Conservation (phyloP, 345 rosid species). For the Mangifera indica region DNA sequence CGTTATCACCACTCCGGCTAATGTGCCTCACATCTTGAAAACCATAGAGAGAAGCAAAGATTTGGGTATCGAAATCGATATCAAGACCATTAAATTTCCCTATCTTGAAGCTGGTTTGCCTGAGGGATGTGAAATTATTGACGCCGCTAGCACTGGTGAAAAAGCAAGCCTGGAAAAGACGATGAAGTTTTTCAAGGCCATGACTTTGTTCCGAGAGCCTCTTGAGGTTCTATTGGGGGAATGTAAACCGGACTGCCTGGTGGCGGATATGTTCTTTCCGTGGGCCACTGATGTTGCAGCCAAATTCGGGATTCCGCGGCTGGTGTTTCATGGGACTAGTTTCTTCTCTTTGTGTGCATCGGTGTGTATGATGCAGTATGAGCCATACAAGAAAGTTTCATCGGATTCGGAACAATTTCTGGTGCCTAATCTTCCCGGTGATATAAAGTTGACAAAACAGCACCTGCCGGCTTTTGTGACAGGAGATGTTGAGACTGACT, state of each 20-base stretch:
- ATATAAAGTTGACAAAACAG: conserved; percentile 37
- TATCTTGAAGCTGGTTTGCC: conserved; percentile 43
- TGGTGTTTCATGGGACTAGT: conserved; percentile 50
- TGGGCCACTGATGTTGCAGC: conserved; percentile 54
- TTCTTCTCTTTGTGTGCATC: conserved; percentile 37
- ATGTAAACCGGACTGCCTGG: conserved; percentile 44
- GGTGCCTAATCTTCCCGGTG: conserved; percentile 49
- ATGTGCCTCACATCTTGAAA: conserved; percentile 29
- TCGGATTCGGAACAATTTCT: conserved; percentile 46
- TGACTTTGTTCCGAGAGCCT: conserved; percentile 35
- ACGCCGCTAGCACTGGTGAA: conserved; percentile 17
- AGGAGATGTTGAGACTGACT: conserved; percentile 6
- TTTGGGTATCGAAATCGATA: conserved; percentile 30
- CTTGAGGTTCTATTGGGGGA: conserved; percentile 40
- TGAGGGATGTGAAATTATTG: conserved; percentile 40
- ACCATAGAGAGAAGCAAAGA: conserved; percentile 24
- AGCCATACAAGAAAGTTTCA: conserved; percentile 37
- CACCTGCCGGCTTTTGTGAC: conserved; percentile 23
- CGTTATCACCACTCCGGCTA: conserved; percentile 47
- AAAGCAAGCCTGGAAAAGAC: conserved; percentile 2
- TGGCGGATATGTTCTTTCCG: conserved; percentile 59
- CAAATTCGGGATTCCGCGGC: conserved; percentile 50
- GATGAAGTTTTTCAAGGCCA: conserved; percentile 31
- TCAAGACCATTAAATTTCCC: conserved; percentile 41
- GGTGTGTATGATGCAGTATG: conserved; percentile 29